Evolutionary conservation across 345 rosid species (phyloP).

Genomic region (Gynandropsis gynandra): DNA sequence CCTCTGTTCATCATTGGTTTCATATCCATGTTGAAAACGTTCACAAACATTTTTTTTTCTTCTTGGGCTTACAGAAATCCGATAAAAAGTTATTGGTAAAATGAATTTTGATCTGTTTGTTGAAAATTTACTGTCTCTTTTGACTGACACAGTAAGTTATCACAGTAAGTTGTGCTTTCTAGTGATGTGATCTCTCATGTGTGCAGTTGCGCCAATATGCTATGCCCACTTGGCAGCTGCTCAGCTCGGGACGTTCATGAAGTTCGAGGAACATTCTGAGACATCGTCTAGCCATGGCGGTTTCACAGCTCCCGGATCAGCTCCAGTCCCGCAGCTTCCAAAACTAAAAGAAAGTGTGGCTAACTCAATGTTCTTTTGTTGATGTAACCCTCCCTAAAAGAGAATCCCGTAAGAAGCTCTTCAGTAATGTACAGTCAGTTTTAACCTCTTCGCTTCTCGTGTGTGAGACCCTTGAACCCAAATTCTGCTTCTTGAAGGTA

Average conservation of each 20-base stretch:
- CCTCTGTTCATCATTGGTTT: slow-evolving; percentile 2
- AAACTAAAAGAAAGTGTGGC: slow-evolving; percentile 23
- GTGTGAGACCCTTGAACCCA: background rate
- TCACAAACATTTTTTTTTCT: background rate
- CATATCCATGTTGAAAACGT: no score
- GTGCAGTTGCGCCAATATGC: slow-evolving; percentile 28
- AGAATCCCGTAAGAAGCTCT: background rate
- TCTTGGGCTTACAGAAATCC: no score
- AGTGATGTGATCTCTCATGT: background rate
- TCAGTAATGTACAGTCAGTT: slow-evolving; percentile 12
- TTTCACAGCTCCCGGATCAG: slow-evolving; percentile 22
- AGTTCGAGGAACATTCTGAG: slow-evolving; percentile 29
- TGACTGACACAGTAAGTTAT: no score
- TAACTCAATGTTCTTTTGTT: slow-evolving; percentile 32
- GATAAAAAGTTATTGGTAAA: no score
- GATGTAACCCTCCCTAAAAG: background rate
- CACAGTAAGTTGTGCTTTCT: background rate
- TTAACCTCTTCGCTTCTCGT: background rate
- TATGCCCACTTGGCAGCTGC: slow-evolving; percentile 35
- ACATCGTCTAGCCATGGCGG: slow-evolving; percentile 32
- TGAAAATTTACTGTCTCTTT: no score
- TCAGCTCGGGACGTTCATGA: slow-evolving; percentile 31
- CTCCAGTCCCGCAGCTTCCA: slow-evolving; percentile 24
- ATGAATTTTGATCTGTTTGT: no score
- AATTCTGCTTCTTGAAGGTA: background rate